Percentiles rank a stretch among this genome's conserved stretches.
phyloP scores from a whole-genome alignment of 176 grass and related monocot genomes.

The Olyra latifolia region DNA sequence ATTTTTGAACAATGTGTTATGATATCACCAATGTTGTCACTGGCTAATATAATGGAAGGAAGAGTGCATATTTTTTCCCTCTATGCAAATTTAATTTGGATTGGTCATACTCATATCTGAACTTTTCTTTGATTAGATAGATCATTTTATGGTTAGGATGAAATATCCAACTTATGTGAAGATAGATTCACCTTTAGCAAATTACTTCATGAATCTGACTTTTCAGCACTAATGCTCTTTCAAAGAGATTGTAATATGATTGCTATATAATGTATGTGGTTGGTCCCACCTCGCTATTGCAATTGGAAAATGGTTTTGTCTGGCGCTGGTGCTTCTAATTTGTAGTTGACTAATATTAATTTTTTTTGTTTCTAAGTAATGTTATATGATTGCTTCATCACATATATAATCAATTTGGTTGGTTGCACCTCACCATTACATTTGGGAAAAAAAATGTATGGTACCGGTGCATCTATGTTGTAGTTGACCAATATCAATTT shows the following conservation, averaged over 20 bases:
- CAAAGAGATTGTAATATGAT: neutral
- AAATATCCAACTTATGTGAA: neutral
- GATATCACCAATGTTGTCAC: neutral
- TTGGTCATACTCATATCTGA: neutral
- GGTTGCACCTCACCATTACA: neutral
- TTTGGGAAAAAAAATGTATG: neutral
- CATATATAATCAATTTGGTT: neutral
- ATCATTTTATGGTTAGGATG: neutral
- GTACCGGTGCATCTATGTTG: neutral
- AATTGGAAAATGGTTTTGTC: no score
- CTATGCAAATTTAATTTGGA: neutral
- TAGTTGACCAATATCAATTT: neutral
- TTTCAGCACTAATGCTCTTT: neutral
- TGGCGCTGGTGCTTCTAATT: no score
- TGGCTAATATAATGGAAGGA: neutral
- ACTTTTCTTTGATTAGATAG: neutral
- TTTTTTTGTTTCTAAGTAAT: neutral
- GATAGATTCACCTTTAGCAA: neutral
- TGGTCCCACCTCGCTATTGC: no score
- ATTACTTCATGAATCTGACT: conserved; percentile 6
- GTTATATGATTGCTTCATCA: neutral
- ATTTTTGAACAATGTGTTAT: neutral
- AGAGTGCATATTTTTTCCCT: neutral
- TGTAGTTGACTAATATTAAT: no score
- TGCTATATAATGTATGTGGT: neutral